Evolutionary conservation across 805 yeast species (phyloP), one percentile per base, ranked within the genome.

Genomic region (Myxozyma kluyveri): DNA sequence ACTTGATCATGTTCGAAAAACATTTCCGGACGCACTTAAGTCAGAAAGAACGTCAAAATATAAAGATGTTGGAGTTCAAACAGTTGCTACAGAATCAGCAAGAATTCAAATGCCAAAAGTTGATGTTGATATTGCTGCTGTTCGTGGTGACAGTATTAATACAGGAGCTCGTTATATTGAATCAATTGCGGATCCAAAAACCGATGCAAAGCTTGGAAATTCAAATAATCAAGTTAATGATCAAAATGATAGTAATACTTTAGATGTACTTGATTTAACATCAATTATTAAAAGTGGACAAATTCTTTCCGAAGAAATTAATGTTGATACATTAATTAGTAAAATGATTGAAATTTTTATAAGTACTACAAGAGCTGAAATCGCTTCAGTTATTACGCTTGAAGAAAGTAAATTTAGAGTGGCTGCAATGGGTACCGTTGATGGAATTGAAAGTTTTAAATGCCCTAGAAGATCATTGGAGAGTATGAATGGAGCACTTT

Each of bases 241-340:
- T n/a, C n/a, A n/a, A n/a, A n/a, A n/a, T n/a, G 21, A 37, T 9
- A 29, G 17, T 5, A 33, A 31, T 22, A 52, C 63, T 7, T 45
- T 60, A 10, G 63, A 60, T 31, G 56, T 59, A 23, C 49, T 60
- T 14, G 63, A 60, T 44, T 35, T 60, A 43, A 52, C 56, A 23
- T 60, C 63, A 24, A 51, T 60, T 19, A 59, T 60, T 36, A 52
- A 49, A 47, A 56, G 59, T 37, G 43, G 62, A 27, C 63, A 59
- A 24, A 47, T 56, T 12, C 47, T 60, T 4, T 54, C 63, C 18
- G 59, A 62, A 32, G 63, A 60, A 49, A 56, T 59, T 27, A 53
- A 59, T 23, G 49, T 59, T 33, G 59, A 56, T 14, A 56, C 49
- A 3, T 37, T 60, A 23, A 37, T 58, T 3, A 36, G 42, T 17